Evolutionary conservation across 805 yeast genomes (phyloP).

Genomic region (Ogataea nitratoaversa): DNA sequence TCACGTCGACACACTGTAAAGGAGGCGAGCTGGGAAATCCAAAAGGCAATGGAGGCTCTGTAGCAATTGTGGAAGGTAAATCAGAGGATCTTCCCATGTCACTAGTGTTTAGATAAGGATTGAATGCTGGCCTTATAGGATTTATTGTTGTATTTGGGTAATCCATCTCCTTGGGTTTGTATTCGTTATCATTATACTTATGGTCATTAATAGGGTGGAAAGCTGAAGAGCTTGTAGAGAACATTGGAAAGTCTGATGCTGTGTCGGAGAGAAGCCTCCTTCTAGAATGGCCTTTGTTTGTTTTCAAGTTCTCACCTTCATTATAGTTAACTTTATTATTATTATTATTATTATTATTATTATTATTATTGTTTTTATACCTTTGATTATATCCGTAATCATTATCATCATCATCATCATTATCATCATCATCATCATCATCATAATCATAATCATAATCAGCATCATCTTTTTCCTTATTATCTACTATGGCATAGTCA

Average conservation of each 20-base stretch:
- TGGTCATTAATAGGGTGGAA: constrained; percentile 2
- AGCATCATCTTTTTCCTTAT: background rate
- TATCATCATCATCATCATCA: constrained; percentile 1
- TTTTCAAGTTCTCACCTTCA: background rate
- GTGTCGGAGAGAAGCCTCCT: constrained; percentile 20
- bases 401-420: background rate
- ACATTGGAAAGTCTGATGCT: constrained; percentile 12
- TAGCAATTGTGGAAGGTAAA: background rate
- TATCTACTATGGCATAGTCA: background rate
- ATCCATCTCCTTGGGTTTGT: background rate
- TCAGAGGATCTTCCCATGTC: constrained; percentile 3
- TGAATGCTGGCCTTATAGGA: background rate
- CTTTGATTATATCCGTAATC: too few species aligned
- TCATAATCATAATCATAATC: constrained; percentile 4
- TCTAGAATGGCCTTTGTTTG: too few species aligned
- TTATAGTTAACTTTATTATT: background rate
- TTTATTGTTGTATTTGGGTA: background rate
- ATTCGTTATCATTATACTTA: background rate
- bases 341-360: constrained; percentile 1
- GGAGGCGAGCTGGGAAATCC: constrained; percentile 37
- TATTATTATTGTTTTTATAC: too few species aligned
- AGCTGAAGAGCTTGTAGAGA: constrained; percentile 9
- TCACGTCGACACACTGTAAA: constrained; percentile 9
- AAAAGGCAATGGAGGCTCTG: constrained; percentile 13
- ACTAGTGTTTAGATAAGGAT: background rate